Evolutionary conservation across 352 stramenopile species (phyloP), one percentile per base, ranked within the genome.

Genomic region (Pythium biforme): DNA sequence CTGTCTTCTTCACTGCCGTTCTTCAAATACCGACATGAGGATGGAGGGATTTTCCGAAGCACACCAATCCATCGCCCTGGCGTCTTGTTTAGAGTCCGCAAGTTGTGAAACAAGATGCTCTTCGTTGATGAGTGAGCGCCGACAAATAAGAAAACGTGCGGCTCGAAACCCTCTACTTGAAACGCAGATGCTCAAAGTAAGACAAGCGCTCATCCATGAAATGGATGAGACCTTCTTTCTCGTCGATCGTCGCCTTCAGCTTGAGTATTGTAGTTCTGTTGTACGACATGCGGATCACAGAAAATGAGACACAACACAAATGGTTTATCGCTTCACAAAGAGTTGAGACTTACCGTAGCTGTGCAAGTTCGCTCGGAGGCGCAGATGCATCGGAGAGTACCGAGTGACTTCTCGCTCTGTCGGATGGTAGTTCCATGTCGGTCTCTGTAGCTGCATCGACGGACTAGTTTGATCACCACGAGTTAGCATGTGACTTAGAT

Each of bases 141-240:
- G 1, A 33, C 25, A 54, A 12, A 40, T 14, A 20, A 23, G 8
- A 14, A 39, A 49, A 39, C 14, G 23, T 39, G 25, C 33, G 20
- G 52, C 9, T 17, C 4, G 29, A 10, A 46, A 22, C 3, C 14
- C 15, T 39, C 53, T 34, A 65, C 20, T 65, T 65, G 51, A 66
- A 66, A 1, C 59, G 59, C 15, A 76, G 17, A 20, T 67, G 61
- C 54, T 86, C 74, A 59, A 86, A 76, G 46, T 76, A 73, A 22
- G 55, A 69, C 23, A 90, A 68, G 64, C 81, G 78, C 40, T 58
- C 67, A 62, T 89, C 74, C 31, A 90, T 68, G 41, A 83, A 86
- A 20, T 69, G 51, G 33, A 90, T 66, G 57, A 78, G 68, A n/a
- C 81, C 79, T 53, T 90, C 79, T 47, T 86, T 88, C 20, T 72